Base-by-base conservation (phyloP, 495 filamentous ascomycete species). In the Penicillium desertorum region DNA sequence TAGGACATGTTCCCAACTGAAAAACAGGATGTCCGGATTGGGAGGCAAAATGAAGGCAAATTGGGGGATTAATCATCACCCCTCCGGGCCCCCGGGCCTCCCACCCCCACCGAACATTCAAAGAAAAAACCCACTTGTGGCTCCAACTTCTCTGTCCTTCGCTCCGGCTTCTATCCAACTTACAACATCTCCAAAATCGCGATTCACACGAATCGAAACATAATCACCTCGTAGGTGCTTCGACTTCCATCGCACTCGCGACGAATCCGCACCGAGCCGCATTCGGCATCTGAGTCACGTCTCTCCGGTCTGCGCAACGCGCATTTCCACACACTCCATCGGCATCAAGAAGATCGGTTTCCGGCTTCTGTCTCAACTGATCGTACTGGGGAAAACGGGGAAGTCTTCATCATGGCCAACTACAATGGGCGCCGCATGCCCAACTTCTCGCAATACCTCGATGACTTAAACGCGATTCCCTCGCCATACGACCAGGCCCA, bases 401-500 rank as follows among this genome's bases (percentile, higher is more conserved):
- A 43, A 4, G 2, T 1, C 10, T 46, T 53, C 69, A 69, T 37
- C 55, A 91, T 92, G 89, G 77, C 88, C 55, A 76, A 72, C 62
- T 91, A 82, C 81, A 82, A 81, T 67, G 83, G 81, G 58, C 88
- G 90, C 48, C 82, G 84, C 57, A 85, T 81, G 51, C 87, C 89
- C 59, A 95, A 92, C 68, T 89, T 96, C 66, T 89, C 90, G 51
- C 87, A 91, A 63, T 92, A 92, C 74, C 78, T 98, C 68, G 86
- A 91, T 61, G 87, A 92, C 64, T 79, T 97, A 53, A 97, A 97
- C 72, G 80, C 86, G 51, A 81, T 91, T 45, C 84, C 83, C 0
- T 83, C 87, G 8, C 77, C 84, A 14, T 82, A 88, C 64, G 87
- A 91, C 56, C 74, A 84, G 47, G 79, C 85, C 7, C 63, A 81